Evolutionary conservation across 31 red algal genomes (phyloP).

Genomic region (Bonnemaisonia californica): DNA sequence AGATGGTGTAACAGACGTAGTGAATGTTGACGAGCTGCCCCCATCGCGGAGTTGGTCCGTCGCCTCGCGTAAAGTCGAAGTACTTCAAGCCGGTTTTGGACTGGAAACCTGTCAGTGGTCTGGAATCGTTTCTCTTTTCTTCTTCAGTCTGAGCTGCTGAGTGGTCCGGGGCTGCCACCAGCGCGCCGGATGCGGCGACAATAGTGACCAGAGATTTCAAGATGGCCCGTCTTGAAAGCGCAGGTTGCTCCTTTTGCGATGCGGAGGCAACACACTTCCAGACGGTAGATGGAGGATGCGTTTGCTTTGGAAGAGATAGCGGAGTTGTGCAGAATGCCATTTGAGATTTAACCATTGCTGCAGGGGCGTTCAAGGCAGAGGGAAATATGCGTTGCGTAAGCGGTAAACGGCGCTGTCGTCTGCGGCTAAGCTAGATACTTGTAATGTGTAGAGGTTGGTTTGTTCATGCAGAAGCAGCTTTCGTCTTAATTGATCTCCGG

Average conservation of each 20-base stretch:
- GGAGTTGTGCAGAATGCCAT: background rate
- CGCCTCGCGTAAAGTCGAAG: slow-evolving; percentile 65
- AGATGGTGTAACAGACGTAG: slow-evolving; percentile 77
- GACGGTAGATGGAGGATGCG: background rate
- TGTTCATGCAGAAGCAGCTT: too few relatives aligned
- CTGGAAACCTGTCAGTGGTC: slow-evolving; percentile 27
- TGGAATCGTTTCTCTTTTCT: background rate
- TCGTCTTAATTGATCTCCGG: too few relatives aligned
- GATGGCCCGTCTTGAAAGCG: background rate
- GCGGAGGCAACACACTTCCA: background rate
- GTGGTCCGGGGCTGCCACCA: background rate
- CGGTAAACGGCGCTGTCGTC: too few relatives aligned
- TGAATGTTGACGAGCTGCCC: slow-evolving; percentile 79
- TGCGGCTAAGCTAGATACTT: too few relatives aligned
- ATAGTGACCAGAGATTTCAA: background rate
- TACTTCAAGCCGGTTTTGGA: slow-evolving; percentile 59
- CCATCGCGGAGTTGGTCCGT: slow-evolving; percentile 74
- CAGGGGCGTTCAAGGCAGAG: too few relatives aligned
- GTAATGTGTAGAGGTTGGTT: background rate
- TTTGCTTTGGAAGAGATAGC: background rate
- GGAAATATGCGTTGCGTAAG: too few relatives aligned
- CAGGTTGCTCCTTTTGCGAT: background rate
- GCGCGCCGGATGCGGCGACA: background rate
- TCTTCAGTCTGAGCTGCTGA: background rate
- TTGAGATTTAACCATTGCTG: too few relatives aligned